phyloP scores from a whole-genome alignment of 1,284 basidiomycete genomes.

The Boletus mariae region DNA sequence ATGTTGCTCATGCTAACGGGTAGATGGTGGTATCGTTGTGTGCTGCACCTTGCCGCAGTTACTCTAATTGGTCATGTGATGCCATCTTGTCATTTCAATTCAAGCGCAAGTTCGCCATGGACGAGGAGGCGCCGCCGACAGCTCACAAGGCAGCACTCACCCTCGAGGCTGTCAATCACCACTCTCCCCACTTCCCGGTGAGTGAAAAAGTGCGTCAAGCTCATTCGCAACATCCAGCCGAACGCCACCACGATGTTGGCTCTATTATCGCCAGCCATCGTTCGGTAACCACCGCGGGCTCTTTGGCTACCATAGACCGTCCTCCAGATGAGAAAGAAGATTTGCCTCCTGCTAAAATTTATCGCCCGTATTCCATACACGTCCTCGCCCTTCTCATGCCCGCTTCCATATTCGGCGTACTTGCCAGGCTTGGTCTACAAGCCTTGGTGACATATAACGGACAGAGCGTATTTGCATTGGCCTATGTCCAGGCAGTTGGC shows the following conservation, averaged over 20 bases:
- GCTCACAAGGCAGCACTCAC: not conserved
- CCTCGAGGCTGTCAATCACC: not conserved
- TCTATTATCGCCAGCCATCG: conserved; percentile 35
- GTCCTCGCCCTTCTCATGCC: conserved; percentile 73
- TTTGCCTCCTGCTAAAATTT: conserved; percentile 44
- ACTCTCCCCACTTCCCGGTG: not conserved
- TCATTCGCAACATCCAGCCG: not conserved
- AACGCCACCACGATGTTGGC: conserved; percentile 29
- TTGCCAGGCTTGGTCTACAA: conserved; percentile 72
- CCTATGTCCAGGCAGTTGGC: conserved; percentile 86
- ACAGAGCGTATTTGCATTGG: conserved; percentile 74
- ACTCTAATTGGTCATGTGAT: conserved; percentile 17
- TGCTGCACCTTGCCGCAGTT: not conserved
- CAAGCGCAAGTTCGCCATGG: conserved; percentile 5
- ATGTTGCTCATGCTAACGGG: conserved; percentile 72
- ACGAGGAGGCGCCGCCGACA: not conserved
- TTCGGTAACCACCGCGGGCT: conserved; percentile 36
- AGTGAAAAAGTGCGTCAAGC: conserved; percentile 1
- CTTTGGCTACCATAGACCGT: conserved; percentile 49
- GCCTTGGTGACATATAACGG: conserved; percentile 74
- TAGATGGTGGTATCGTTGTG: conserved; percentile 5
- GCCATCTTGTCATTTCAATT: not conserved
- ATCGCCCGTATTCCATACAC: conserved; percentile 57
- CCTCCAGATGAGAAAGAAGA: conserved; percentile 46
- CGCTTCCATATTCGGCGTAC: conserved; percentile 73